phyloP scores from a whole-genome alignment of 768 basidiomycete genomes.

The Sistotremastrum niveocremeum region DNA sequence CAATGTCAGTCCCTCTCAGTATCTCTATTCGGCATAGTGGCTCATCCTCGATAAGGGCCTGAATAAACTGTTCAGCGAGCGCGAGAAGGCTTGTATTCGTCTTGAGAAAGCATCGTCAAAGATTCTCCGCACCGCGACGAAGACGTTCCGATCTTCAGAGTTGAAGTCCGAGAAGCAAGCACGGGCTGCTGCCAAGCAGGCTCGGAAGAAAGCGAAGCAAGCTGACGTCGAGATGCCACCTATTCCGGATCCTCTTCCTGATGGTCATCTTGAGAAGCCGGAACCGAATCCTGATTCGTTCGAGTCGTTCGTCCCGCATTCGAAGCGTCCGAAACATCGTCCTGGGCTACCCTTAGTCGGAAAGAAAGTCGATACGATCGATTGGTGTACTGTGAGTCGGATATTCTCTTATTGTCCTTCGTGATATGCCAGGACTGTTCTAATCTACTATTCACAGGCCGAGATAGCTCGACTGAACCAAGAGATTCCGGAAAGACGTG shows the following conservation, averaged over 20 bases:
- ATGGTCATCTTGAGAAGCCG: neutral
- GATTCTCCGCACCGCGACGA: constrained; percentile 28
- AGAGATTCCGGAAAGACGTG: constrained; percentile 25
- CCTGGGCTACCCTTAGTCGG: constrained; percentile 40
- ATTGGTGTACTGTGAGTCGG: constrained; percentile 39
- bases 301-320: constrained; percentile 32
- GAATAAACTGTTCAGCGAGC: constrained; percentile 28
- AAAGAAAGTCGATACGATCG: constrained; percentile 51
- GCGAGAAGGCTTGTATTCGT: constrained; percentile 33
- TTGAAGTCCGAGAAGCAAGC: constrained; percentile 28
- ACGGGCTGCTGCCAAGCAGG: constrained; percentile 19
- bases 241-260: constrained; percentile 4
- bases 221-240: constrained; percentile 8
- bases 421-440: neutral
- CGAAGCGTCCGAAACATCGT: constrained; percentile 38
- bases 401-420: neutral
- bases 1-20: constrained; percentile 8
- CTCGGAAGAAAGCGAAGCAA: constrained; percentile 12
- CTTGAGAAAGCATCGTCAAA: constrained; percentile 45
- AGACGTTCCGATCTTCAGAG: constrained; percentile 12
- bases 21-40: neutral
- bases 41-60: constrained; percentile 12
- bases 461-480: constrained; percentile 37
- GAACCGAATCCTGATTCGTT: constrained; percentile 14
- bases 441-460: constrained; percentile 17